These are phyloP conservation scores for Colletotrichum caudatum DNA, from an alignment of 2,329 filamentous ascomycete species.

Conservation along the genomic window DNA sequence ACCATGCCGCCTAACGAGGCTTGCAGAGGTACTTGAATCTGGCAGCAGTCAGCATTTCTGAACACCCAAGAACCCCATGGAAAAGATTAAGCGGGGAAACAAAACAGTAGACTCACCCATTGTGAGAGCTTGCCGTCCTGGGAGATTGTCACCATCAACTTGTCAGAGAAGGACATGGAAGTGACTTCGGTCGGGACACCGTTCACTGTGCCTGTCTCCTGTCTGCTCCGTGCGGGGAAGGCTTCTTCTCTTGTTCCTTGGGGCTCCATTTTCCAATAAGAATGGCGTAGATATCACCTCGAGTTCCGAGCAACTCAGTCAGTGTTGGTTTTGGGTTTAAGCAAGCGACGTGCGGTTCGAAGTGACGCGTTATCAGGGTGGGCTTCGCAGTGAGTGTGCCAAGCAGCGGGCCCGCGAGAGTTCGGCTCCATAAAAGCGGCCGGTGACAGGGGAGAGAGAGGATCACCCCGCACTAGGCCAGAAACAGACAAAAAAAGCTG, in stretches of 20 bases:
- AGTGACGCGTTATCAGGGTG: not conserved
- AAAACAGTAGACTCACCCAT: conserved; percentile 74
- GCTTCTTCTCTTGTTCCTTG: conserved; percentile 61
- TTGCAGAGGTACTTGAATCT: conserved; percentile 85
- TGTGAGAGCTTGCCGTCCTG: conserved; percentile 89
- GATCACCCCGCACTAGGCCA: conserved; percentile 53
- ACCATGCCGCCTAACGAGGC: conserved; percentile 72
- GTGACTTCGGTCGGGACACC: conserved; percentile 79
- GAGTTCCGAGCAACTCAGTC: too few relatives aligned
- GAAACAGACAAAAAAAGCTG: conserved; percentile 46
- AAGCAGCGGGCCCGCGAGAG: not conserved
- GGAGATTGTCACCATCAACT: conserved; percentile 88
- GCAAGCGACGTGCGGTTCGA: too few relatives aligned
- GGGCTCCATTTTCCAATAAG: conserved; percentile 52
- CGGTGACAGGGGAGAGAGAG: conserved; percentile 20
- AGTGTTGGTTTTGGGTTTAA: not conserved
- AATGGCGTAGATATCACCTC: not conserved
- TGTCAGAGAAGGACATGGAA: conserved; percentile 83
- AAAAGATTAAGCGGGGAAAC: conserved; percentile 42
- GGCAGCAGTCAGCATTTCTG: not conserved
- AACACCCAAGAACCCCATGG: not conserved
- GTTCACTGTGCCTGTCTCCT: conserved; percentile 72
- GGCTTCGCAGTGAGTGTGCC: not conserved
- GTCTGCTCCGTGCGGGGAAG: conserved; percentile 76
- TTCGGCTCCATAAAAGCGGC: conserved; percentile 13